Evolutionary conservation across 345 rosid genomes (phyloP), one percentile per base, ranked within the genome.

Genomic region (Carallia pectinifolia): DNA sequence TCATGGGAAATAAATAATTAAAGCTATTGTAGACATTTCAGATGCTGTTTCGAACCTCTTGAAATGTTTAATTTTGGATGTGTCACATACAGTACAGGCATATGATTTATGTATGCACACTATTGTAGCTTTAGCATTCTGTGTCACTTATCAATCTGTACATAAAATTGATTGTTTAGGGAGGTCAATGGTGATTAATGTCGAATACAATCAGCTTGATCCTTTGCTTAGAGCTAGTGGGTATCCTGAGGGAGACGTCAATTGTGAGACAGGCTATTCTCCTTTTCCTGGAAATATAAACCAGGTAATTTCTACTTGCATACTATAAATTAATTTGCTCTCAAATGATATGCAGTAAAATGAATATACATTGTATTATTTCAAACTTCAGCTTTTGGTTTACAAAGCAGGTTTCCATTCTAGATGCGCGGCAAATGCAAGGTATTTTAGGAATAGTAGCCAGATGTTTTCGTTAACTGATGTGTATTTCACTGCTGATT

Each of bases 231-330:
- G 97, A 80, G 93, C 99, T 65, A 74, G 88, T 65, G 93, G 91
- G 61, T 74, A 83, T 79, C 92, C 89, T 38, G 93, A 95, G 76
- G 99, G 99, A 37, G 99, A 95, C 82, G 96, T 73, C 75, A 92
- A 95, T 65, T 81, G 80, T 29, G 97, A 95, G 85, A 90, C 97
- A 1, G 99, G 99, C 74, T 95, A 77, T 73, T 95, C 99, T 69
- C 97, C 97, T 66, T 95, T 89, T 80, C 99, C 99, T 4, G 97
- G 99, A 82, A 95, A 95, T 76, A 95, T 95, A 67, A 95, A 95
- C 79, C 99, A 95, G 79, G 99, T 90, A 83, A 80, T 69, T 68
- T 70, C 81, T 71, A 16, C 5, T 3, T 53, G 56, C 60, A 27
- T 30, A 13, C 12, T 19, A 7, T 55, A 31, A 16, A 16, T 55